Evolutionary conservation across 2,329 filamentous ascomycete species (phyloP).

Genomic region (Monosporascus ibericus): DNA sequence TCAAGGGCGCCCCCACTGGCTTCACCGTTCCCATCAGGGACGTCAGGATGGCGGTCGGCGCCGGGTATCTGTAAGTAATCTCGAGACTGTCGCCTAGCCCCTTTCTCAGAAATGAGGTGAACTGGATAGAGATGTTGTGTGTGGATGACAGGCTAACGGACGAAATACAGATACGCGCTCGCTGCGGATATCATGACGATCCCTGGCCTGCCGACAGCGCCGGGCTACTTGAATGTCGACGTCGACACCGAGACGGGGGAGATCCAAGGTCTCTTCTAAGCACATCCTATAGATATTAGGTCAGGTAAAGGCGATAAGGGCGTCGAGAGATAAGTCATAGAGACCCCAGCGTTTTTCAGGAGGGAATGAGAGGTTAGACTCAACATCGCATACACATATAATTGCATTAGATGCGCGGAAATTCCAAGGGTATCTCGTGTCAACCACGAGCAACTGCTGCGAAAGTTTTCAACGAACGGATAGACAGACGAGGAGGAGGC

Average conservation of each 20-base stretch:
- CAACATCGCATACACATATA: neutral
- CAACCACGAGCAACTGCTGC: neutral
- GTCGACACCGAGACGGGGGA: conserved; percentile 76
- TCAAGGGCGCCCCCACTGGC: conserved; percentile 91
- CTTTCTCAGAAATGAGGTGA: too few species aligned
- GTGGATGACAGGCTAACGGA: conserved; percentile 31
- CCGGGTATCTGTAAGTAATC: conserved; percentile 72
- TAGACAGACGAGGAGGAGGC: too few species aligned
- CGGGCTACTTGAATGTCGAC: conserved; percentile 92
- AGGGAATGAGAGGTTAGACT: neutral
- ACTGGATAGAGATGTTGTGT: too few species aligned
- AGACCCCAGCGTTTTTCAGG: neutral
- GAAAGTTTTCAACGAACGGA: too few species aligned
- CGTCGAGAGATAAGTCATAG: too few species aligned
- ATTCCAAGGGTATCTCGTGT: neutral
- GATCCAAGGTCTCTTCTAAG: conserved; percentile 82
- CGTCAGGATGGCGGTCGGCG: conserved; percentile 88
- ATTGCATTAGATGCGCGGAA: neutral
- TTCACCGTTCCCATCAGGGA: conserved; percentile 94
- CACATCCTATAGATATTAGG: neutral
- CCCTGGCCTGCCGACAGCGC: conserved; percentile 87
- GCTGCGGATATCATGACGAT: conserved; percentile 98
- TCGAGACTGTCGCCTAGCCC: neutral
- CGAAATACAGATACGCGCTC: conserved; percentile 64
- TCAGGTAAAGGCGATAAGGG: neutral